These are phyloP conservation scores for Drechslera avenae DNA, from an alignment of 2,329 filamentous ascomycete species.

Conservation along the genomic window DNA sequence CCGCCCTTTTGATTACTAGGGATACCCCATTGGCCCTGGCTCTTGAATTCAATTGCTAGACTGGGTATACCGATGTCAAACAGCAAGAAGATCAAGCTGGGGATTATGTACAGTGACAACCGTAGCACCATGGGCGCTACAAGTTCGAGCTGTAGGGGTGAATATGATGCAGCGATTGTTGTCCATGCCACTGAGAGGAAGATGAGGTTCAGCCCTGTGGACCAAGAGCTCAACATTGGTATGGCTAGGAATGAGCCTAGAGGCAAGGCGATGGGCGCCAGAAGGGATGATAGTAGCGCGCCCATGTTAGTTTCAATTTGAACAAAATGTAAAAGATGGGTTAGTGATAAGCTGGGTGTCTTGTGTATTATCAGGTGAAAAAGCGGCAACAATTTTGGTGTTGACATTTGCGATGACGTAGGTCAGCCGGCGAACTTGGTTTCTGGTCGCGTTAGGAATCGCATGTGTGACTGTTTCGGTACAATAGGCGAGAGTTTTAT, in stretches of 20 bases:
- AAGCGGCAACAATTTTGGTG: no score
- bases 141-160: conserved; percentile 75
- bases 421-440: conserved; percentile 7
- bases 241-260: conserved; percentile 69
- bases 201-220: conserved; percentile 79
- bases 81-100: conserved; percentile 72
- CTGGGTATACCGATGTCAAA: conserved; percentile 75
- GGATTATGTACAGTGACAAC: conserved; percentile 71
- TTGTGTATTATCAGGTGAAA: conserved; percentile 5
- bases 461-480: neutral
- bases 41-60: conserved; percentile 71
- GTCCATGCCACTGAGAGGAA: conserved; percentile 94
- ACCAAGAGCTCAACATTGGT: conserved; percentile 75
- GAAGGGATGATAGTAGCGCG: conserved; percentile 31
- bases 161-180: conserved; percentile 77
- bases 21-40: conserved; percentile 61
- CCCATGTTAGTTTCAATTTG: conserved; percentile 29
- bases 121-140: conserved; percentile 72
- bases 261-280: conserved; percentile 47
- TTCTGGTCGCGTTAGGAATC: conserved; percentile 1
- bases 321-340: neutral
- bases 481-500: conserved; percentile 2
- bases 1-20: conserved; percentile 50
- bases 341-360: neutral
- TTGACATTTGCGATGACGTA: conserved; percentile 15